Evolutionary conservation across 257 asterid species (phyloP).

Genomic region (Avicennia marina): DNA sequence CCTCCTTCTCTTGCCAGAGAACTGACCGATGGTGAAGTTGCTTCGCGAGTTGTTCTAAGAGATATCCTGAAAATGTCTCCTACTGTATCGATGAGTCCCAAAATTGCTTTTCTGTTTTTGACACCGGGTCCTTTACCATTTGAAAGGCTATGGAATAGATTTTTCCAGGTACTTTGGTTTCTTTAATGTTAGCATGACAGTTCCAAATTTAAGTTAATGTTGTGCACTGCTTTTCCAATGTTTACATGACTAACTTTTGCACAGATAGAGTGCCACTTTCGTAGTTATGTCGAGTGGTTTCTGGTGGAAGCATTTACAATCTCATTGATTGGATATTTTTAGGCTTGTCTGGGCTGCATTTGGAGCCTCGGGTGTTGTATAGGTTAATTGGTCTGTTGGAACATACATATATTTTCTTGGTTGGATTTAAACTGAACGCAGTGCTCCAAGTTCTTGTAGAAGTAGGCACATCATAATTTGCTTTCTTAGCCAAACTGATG

Average conservation of each 20-base stretch:
- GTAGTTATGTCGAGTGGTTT: background rate
- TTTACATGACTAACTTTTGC: background rate
- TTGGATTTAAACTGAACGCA: background rate
- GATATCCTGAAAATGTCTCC: conserved; percentile 69
- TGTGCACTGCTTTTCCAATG: background rate
- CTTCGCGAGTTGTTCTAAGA: conserved; percentile 79
- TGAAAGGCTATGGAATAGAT: conserved; percentile 95
- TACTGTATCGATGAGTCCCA: conserved; percentile 42
- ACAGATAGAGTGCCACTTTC: background rate
- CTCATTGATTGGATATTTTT: background rate
- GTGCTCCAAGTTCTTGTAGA: no score
- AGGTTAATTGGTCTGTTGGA: background rate
- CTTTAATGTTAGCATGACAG: background rate
- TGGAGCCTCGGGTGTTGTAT: background rate
- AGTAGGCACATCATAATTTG: no score
- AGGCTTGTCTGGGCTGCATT: background rate
- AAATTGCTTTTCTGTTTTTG: conserved; percentile 89
- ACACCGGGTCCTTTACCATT: conserved; percentile 97
- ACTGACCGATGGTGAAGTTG: conserved; percentile 78
- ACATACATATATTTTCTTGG: background rate
- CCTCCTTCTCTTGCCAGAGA: conserved; percentile 84
- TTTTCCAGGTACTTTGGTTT: conserved; percentile 68
- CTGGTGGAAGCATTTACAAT: background rate
- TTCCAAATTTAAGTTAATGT: background rate
- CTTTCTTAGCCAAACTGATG: no score